Evolutionary conservation across 2,329 filamentous ascomycete species (phyloP).

Genomic region (Trichophyton schoenleinii): DNA sequence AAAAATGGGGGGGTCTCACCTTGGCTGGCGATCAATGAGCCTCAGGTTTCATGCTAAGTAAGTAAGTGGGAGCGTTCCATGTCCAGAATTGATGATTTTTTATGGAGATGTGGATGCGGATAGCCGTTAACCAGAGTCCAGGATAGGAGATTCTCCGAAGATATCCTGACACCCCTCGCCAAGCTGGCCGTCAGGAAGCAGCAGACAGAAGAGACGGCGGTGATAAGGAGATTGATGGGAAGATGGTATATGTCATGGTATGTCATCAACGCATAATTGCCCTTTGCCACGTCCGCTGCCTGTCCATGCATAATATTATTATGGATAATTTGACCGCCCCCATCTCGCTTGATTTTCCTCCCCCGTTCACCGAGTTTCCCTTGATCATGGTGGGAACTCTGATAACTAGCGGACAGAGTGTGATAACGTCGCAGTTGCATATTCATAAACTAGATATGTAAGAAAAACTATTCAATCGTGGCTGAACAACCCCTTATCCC

Average conservation of each 20-base stretch:
- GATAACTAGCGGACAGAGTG: background rate
- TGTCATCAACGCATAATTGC: background rate
- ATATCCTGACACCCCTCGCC: background rate
- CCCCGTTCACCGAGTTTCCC: background rate
- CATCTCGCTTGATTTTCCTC: background rate
- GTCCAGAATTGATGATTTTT: background rate
- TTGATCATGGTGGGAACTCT: background rate
- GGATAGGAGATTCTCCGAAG: background rate
- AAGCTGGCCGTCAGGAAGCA: too few species aligned
- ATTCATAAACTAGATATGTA: background rate
- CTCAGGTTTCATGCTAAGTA: slow-evolving; percentile 1
- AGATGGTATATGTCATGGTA: background rate
- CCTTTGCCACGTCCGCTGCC: background rate
- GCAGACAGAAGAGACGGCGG: background rate
- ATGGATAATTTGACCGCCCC: background rate
- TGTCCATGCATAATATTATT: background rate
- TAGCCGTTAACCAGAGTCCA: background rate
- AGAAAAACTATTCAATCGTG: background rate
- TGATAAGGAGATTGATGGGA: background rate
- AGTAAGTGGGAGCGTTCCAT: background rate
- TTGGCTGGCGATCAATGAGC: slow-evolving; percentile 3
- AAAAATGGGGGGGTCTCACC: background rate
- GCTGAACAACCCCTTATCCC: background rate
- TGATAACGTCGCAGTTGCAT: slow-evolving; percentile 1
- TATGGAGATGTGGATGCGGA: background rate